Conservation (phyloP, 352 stramenopile genomes). For the Phytopythium aichiense region DNA sequence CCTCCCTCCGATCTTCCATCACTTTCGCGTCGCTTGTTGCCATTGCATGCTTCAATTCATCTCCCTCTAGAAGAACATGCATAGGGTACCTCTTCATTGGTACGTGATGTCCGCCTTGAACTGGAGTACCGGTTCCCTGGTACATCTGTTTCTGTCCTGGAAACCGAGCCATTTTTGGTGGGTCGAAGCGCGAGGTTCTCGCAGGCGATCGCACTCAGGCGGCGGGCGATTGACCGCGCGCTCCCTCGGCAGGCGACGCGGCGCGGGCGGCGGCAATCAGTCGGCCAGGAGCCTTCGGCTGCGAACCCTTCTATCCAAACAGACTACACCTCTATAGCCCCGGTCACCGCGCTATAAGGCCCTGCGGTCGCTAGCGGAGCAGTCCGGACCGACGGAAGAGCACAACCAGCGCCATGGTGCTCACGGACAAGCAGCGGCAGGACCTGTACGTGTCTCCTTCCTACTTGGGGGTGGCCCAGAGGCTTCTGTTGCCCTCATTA, state of each 20-base stretch:
- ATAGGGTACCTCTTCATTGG: background rate
- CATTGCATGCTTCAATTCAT: too few relatives aligned
- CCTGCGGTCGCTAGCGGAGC: background rate
- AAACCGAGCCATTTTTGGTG: constrained; percentile 2
- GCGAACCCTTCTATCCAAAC: background rate
- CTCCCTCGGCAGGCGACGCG: background rate
- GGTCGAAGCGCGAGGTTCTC: background rate
- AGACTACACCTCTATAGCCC: background rate
- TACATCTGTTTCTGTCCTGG: background rate
- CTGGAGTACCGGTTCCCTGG: background rate
- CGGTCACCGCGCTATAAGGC: background rate
- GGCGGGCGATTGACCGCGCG: background rate
- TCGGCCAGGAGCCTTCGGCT: background rate
- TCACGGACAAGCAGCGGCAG: constrained; percentile 95
- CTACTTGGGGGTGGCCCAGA: background rate
- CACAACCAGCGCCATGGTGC: constrained; percentile 70
- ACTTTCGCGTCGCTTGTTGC: too few relatives aligned
- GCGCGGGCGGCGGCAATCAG: background rate
- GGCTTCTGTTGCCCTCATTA: background rate
- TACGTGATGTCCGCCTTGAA: background rate
- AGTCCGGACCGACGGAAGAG: background rate
- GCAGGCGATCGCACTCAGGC: too few relatives aligned
- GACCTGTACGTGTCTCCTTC: constrained; percentile 76
- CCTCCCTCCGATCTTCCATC: background rate
- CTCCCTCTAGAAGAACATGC: too few relatives aligned